These are phyloP conservation scores for Fusarium sp. DNA, from an alignment of 2,329 filamentous ascomycete genomes.

Conservation along the genomic window DNA sequence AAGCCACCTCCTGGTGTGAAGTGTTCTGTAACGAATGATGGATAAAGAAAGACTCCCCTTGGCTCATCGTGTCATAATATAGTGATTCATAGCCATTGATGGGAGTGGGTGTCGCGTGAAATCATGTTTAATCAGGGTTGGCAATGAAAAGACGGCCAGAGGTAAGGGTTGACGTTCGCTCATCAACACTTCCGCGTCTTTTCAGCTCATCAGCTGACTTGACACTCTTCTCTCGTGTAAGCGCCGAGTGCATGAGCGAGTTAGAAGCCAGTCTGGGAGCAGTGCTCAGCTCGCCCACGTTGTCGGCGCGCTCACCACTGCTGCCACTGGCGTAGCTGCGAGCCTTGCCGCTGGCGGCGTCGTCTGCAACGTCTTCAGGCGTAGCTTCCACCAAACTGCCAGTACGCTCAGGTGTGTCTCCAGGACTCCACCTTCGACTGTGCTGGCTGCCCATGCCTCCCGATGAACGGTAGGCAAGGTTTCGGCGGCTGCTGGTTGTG, in stretches of 20 bases:
- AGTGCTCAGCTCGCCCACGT: slow-evolving; percentile 65
- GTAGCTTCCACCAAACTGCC: slow-evolving; percentile 64
- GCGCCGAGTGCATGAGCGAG: slow-evolving; percentile 66
- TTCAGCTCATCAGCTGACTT: slow-evolving; percentile 78
- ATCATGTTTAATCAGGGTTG: slow-evolving; percentile 74
- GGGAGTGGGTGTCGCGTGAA: slow-evolving; percentile 8
- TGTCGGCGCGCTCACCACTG: slow-evolving; percentile 71
- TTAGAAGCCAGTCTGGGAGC: slow-evolving; percentile 68
- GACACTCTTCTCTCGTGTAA: slow-evolving; percentile 73
- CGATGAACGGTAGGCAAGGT: slow-evolving; percentile 64
- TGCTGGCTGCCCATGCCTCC: slow-evolving; percentile 58
- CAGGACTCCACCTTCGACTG: slow-evolving; percentile 63
- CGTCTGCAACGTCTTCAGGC: slow-evolving; percentile 53
- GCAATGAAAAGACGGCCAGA: slow-evolving; percentile 83
- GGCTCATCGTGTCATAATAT: slow-evolving; percentile 33
- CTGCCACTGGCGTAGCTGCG: slow-evolving; percentile 67
- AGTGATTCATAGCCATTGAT: slow-evolving; percentile 18
- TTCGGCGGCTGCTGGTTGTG: slow-evolving; percentile 65
- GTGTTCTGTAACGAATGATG: slow-evolving; percentile 41
- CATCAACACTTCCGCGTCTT: slow-evolving; percentile 84
- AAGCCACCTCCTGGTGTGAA: slow-evolving; percentile 32
- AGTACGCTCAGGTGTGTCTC: slow-evolving; percentile 67
- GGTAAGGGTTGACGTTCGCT: slow-evolving; percentile 81
- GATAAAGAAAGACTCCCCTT: slow-evolving; percentile 29
- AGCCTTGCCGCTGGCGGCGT: slow-evolving; percentile 61